A percentile compares a stretch with the other conserved stretches of the same genome.
phyloP scores from a whole-genome alignment of 1,284 basidiomycete species.

The Cryptococcus maquisensis region DNA sequence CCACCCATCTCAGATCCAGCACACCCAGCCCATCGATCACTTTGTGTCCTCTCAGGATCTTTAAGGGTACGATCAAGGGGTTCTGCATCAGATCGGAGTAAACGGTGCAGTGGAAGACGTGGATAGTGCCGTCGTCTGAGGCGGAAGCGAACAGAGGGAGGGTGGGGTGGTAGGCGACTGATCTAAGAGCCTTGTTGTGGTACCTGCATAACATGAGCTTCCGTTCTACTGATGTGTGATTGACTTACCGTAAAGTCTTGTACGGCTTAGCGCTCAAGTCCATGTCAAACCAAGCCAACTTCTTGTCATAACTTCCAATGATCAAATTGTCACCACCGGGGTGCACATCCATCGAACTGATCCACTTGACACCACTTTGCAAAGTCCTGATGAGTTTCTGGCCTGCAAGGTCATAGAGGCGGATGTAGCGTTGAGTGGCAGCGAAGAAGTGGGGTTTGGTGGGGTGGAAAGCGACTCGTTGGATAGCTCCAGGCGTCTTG shows the following conservation, averaged over 20 bases:
- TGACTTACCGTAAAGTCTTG: constrained; percentile 75
- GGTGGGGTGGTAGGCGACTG: constrained; percentile 85
- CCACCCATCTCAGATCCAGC: constrained; percentile 84
- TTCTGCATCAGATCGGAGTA: constrained; percentile 93
- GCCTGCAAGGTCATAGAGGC: constrained; percentile 89
- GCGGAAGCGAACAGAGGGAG: constrained; percentile 94
- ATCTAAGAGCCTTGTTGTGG: constrained; percentile 86
- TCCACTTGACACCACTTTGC: constrained; percentile 91
- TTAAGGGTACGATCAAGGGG: constrained; percentile 93
- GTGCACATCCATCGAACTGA: constrained; percentile 93
- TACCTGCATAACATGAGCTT: constrained; percentile 58
- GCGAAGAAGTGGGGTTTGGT: constrained; percentile 94
- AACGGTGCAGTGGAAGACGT: constrained; percentile 93
- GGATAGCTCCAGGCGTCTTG: constrained; percentile 84
- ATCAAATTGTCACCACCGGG: constrained; percentile 93
- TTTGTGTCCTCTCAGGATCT: constrained; percentile 86
- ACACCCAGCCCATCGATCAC: constrained; percentile 84
- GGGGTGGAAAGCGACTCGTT: constrained; percentile 92
- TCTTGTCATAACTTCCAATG: constrained; percentile 94
- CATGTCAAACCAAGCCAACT: constrained; percentile 97
- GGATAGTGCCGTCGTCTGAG: constrained; percentile 94
- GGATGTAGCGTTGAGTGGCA: constrained; percentile 95
- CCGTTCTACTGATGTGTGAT: not conserved
- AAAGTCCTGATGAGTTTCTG: constrained; percentile 91
- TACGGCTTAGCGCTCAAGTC: constrained; percentile 94